A percentile compares a stretch with the other conserved stretches of the same genome.
phyloP scores from a whole-genome alignment of 1,284 basidiomycete species.

The Phellinidium pouzarii region DNA sequence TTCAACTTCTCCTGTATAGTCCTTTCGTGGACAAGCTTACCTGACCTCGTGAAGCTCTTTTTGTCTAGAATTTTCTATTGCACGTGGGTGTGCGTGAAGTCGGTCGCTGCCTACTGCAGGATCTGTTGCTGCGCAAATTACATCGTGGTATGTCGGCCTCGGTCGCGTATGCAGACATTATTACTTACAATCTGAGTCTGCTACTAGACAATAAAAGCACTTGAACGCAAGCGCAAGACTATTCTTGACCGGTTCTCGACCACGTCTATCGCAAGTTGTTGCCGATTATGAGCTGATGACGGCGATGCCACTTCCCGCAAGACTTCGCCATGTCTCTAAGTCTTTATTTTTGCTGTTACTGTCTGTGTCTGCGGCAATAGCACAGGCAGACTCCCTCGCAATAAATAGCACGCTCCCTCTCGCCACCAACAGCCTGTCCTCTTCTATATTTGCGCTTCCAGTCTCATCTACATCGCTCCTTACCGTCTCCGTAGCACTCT shows the following conservation, averaged over 20 bases:
- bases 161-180: no score
- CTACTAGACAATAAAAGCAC: neutral
- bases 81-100: no score
- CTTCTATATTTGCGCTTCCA: conserved; percentile 27
- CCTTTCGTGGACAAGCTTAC: no score
- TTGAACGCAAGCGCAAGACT: neutral
- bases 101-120: no score
- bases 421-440: conserved; percentile 1
- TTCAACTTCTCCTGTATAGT: neutral
- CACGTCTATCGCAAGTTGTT: neutral
- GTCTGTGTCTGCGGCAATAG: neutral
- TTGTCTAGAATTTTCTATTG: no score
- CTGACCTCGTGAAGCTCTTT: no score
- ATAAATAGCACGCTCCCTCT: conserved; percentile 15
- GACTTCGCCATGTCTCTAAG: neutral
- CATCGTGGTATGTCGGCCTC: no score
- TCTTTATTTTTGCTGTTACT: conserved; percentile 5
- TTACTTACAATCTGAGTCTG: neutral
- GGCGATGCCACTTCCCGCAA: neutral
- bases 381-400: conserved; percentile 3
- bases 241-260: neutral
- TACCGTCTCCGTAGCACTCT: conserved; percentile 54
- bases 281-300: neutral
- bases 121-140: no score
- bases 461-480: conserved; percentile 34